Conservation (phyloP, 2,329 filamentous ascomycete species). For the Whalleya microplaca region DNA sequence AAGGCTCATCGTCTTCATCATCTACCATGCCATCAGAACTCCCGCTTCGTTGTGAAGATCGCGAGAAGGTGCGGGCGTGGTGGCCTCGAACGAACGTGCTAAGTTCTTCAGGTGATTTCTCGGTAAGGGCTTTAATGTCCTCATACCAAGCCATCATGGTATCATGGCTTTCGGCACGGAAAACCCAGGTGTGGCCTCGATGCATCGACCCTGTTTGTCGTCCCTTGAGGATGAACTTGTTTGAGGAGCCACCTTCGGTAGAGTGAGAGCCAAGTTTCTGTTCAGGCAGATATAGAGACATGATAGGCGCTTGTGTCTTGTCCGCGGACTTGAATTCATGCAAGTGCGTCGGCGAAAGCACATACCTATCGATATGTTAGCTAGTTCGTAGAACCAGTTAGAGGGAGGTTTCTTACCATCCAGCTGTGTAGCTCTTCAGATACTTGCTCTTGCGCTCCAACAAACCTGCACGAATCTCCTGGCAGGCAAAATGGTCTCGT, state of each 20-base stretch:
- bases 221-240: conserved; percentile 98
- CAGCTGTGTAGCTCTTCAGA: conserved; percentile 93
- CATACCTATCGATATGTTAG: conserved; percentile 67
- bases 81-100: conserved; percentile 85
- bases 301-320: conserved; percentile 86
- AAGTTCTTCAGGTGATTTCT: conserved; percentile 85
- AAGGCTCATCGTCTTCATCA: conserved; percentile 71
- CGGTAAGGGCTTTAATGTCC: conserved; percentile 87
- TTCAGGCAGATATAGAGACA: conserved; percentile 93
- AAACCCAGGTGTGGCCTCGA: conserved; percentile 75
- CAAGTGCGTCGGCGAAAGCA: conserved; percentile 92
- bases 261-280: conserved; percentile 96
- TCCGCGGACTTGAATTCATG: conserved; percentile 99
- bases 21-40: conserved; percentile 80
- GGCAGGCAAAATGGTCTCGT: conserved; percentile 77
- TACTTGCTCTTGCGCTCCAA: conserved; percentile 99
- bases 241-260: conserved; percentile 77
- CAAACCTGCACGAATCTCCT: conserved; percentile 87
- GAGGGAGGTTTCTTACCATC: conserved; percentile 68
- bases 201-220: conserved; percentile 93
- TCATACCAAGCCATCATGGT: conserved; percentile 98
- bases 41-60: conserved; percentile 61
- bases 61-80: conserved; percentile 79
- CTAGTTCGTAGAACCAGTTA: conserved; percentile 1
- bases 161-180: conserved; percentile 75